A percentile compares a stretch with the other conserved stretches of the same genome.
Evolutionary conservation across 306 rosid genomes (phyloP).

Genomic region (Sindora glabra): DNA sequence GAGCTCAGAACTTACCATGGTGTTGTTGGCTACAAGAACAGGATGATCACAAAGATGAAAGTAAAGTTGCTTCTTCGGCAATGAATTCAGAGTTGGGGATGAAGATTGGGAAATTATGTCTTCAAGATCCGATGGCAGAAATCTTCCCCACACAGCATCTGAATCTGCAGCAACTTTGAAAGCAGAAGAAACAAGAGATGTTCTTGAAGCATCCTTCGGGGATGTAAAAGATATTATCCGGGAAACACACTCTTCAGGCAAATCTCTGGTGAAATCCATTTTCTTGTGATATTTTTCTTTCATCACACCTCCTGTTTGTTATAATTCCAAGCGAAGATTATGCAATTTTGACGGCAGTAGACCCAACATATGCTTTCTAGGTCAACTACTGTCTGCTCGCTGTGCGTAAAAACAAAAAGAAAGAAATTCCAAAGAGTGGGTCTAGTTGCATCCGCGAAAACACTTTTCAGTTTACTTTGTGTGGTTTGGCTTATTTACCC

Average conservation of each 20-base stretch:
- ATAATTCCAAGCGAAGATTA: no score
- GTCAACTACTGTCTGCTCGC: no score
- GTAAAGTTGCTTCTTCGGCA: background rate
- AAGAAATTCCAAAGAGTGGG: no score
- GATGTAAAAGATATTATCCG: background rate
- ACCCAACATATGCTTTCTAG: no score
- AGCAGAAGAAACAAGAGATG: background rate
- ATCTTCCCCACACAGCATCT: background rate
- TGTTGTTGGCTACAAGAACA: background rate
- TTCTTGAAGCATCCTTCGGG: background rate
- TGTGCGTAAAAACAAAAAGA: no score
- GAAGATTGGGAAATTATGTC: background rate
- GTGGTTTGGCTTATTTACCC: no score
- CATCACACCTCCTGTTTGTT: no score
- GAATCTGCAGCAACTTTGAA: background rate
- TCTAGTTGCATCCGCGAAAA: no score
- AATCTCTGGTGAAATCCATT: no score
- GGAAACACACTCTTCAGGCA: background rate
- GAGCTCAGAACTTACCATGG: background rate
- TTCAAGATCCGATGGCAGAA: background rate
- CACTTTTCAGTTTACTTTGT: no score
- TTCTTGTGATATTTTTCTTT: no score
- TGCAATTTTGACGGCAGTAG: no score
- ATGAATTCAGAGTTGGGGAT: background rate
- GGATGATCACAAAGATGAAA: background rate